Base-by-base conservation (phyloP, 805 yeast genomes). In the Saccharomycopsis lassenensis region DNA sequence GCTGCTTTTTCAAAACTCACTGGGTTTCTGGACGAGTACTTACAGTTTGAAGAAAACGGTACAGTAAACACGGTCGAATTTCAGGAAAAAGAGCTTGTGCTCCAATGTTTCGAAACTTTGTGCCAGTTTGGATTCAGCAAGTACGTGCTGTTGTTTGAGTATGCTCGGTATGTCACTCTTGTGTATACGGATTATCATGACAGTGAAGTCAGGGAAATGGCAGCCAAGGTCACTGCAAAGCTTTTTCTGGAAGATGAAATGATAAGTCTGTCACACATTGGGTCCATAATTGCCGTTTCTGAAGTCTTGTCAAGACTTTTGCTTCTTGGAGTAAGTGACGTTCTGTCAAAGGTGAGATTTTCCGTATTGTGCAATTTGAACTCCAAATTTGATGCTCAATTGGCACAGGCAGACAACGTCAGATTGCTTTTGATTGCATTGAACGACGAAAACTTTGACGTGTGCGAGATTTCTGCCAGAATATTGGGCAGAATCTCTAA, bases 401-500 rank as follows among this genome's bases (percentile, higher is more conserved):
- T 91, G 22, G 84, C 96, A 0, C 97, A 91, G 54, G 93, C 95
- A 1, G 94, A 83, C 41, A 87, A 86, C 54, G 89, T 87, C 22
- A 67, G 84, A 37, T 58, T 87, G 10, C 62, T 91, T 16, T 84
- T 89, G 49, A 82, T 87, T 63, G 89, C 95, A 0, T 61, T 89
- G 39, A 83, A 91, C 52, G 99, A 91, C 57, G 97, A 89, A 55
- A 71, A 71, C 2, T 91, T 91, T 52, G 75, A 74, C 7, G 80
- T 91, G 7, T 70, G 95, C 37, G 75, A 81, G 48, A 80, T 74
- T 11, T 80, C 94, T 0, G 72, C 89, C 23, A 67, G 67, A 33
- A 69, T 87, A 7, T 72, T 91, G 40, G 97, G 98, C 2, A 67
- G 96, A 38, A 58, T 91, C 12, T 79, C 95, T 0, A 59, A 73